Evolutionary conservation across 257 asterid genomes (phyloP).

Genomic region (Vinca minor): DNA sequence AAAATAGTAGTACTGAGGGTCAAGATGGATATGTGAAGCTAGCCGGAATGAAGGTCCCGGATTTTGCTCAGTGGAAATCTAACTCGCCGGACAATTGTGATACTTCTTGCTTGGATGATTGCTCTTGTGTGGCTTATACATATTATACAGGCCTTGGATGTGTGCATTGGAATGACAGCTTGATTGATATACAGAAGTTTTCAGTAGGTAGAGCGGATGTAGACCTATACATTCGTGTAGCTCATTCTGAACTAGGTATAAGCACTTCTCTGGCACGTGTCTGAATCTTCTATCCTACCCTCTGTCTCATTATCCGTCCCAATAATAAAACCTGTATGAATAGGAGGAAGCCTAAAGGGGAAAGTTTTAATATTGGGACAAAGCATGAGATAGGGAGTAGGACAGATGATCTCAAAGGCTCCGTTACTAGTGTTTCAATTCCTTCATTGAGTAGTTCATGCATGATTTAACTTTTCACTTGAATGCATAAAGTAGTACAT

Average conservation of each 20-base stretch:
- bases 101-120: conserved; percentile 24
- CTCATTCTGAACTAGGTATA: conserved; percentile 42
- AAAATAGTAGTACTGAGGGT: conserved; percentile 2
- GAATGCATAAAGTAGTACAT: not conserved
- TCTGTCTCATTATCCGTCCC: too few relatives aligned
- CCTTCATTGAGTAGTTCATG: not conserved
- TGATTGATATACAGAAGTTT: conserved; percentile 38
- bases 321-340: too few relatives aligned
- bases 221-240: conserved; percentile 44
- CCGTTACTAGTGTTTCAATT: not conserved
- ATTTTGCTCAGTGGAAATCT: conserved; percentile 21
- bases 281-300: too few relatives aligned
- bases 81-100: conserved; percentile 28
- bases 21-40: conserved; percentile 43
- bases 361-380: too few relatives aligned
- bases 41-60: conserved; percentile 34
- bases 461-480: not conserved
- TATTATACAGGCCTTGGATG: conserved; percentile 22
- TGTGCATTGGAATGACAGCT: conserved; percentile 20
- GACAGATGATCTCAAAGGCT: too few relatives aligned
- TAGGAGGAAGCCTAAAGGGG: too few relatives aligned
- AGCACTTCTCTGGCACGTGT: not conserved
- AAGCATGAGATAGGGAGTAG: too few relatives aligned
- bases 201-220: conserved; percentile 25
- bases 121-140: conserved; percentile 28